Evolutionary conservation across 2,329 filamentous ascomycete species (phyloP), one percentile per base, ranked within the genome.

Genomic region (Venturia aucupariae): DNA sequence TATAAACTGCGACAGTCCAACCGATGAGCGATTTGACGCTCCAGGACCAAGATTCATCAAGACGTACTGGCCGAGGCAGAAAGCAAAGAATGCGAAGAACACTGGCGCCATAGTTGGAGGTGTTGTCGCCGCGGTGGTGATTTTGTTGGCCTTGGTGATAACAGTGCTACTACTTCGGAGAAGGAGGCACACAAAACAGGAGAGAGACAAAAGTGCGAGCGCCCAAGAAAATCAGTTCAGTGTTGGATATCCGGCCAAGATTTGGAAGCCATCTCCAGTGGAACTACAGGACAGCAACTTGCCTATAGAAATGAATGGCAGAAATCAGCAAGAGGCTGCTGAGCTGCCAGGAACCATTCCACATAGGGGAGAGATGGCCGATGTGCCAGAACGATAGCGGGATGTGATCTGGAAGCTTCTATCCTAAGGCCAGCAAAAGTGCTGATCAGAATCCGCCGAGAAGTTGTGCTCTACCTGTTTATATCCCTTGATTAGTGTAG

Each of bases 11-110:
- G 46, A 51, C 11, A 27, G 27, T 11, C 22, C 46, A 51, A 51
- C 46, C 5, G 46, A 51, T 15, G 46, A 51, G 46, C 46, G 46
- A 8, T 51, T 51, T 6, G 46, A 51, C 24, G 46, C 46, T 15
- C 46, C 46, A 4, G 46, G 46, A 11, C 46, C 46, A 15, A 51
- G 3, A 15, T 51, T 27, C 13, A 27, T 51, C 6, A 51, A 51
- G 46, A 51, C 46, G 22, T 51, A 51, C 22, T 51, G 46, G 46
- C 46, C 46, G 46, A 51, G 46, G 46, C 46, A 51, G 22, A 51
- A 27, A 27, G 22, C 3, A 27, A 27, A 51, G 46, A 27, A 27
- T 10, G 22, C 7, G 22, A 51, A 13, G 10, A 24, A 27, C 8
- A 27, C 4, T 11, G 22, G 46, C 6, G 46, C 46, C 10, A 10